Conservation (phyloP, 495 filamentous ascomycete genomes). For the Neurospora terricola region DNA sequence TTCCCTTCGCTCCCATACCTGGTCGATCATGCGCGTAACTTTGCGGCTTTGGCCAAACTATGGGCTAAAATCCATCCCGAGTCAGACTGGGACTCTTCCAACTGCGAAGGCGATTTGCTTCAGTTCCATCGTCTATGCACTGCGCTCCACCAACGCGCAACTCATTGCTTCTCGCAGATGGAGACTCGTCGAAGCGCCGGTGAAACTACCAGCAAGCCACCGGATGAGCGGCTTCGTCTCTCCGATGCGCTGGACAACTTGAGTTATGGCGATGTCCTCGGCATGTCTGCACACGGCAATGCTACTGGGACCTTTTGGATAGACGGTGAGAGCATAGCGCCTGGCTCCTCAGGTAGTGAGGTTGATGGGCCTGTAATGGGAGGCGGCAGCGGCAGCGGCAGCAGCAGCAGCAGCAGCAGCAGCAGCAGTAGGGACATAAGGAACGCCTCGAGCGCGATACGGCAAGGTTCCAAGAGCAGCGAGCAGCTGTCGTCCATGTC, state of each 20-base stretch:
- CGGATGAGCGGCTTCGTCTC: constrained; percentile 52
- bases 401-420: constrained; percentile 19
- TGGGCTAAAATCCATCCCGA: constrained; percentile 62
- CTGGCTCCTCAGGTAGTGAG: constrained; percentile 41
- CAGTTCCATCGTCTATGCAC: constrained; percentile 69
- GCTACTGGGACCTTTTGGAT: constrained; percentile 20
- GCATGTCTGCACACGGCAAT: constrained; percentile 20
- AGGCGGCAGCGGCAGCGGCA: constrained; percentile 7
- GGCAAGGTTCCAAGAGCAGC: constrained; percentile 28
- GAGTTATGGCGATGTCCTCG: constrained; percentile 34
- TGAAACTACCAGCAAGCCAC: constrained; percentile 59
- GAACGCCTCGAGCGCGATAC: constrained; percentile 28
- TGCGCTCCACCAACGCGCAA: constrained; percentile 59
- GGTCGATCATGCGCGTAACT: constrained; percentile 82
- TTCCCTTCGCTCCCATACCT: constrained; percentile 93
- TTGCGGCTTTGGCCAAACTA: constrained; percentile 75
- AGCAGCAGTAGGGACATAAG: constrained; percentile 30
- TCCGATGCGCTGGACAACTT: constrained; percentile 66
- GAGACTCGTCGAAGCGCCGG: constrained; percentile 16
- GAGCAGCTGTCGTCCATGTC: constrained; percentile 17
- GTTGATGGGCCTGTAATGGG: constrained; percentile 23
- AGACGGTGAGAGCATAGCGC: constrained; percentile 28
- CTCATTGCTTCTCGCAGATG: constrained; percentile 21
- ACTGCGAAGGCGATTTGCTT: constrained; percentile 51
- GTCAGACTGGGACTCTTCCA: constrained; percentile 33